Percentiles rank a stretch among this genome's conserved stretches.
Conservation (phyloP, 2,329 filamentous ascomycete genomes). For the Aspergillus aculeatinus region DNA sequence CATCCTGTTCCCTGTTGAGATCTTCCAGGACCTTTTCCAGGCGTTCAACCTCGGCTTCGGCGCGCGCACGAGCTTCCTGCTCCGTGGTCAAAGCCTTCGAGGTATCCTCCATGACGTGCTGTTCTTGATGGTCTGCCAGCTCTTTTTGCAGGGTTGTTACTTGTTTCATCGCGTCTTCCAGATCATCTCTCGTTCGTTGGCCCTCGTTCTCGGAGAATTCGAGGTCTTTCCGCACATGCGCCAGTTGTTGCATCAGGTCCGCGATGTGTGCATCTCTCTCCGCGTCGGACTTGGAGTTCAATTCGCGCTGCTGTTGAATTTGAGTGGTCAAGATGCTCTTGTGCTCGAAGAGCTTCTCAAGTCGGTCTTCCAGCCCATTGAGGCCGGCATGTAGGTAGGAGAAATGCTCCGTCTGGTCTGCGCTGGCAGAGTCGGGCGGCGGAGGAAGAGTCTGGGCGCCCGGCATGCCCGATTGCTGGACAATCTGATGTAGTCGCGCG, state of each 20-base stretch:
- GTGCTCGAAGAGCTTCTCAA: conserved; percentile 79
- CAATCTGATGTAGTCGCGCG: conserved; percentile 60
- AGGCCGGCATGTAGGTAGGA: conserved; percentile 75
- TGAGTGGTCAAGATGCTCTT: conserved; percentile 86
- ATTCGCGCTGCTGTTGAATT: conserved; percentile 90
- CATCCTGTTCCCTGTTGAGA: conserved; percentile 33
- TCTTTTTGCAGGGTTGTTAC: conserved; percentile 44
- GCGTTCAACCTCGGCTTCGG: conserved; percentile 33
- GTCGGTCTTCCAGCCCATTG: conserved; percentile 72
- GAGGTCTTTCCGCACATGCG: conserved; percentile 66
- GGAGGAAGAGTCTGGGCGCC: conserved; percentile 52
- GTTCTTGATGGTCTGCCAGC: conserved; percentile 34
- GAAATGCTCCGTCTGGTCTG: conserved; percentile 66
- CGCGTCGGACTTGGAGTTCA: conserved; percentile 81
- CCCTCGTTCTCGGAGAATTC: conserved; percentile 50
- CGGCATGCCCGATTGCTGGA: conserved; percentile 48
- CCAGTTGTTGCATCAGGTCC: conserved; percentile 48
- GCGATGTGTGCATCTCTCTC: conserved; percentile 51
- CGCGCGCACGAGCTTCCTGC: conserved; percentile 28
- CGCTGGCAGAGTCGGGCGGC: conserved; percentile 58
- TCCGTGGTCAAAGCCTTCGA: conserved; percentile 29
- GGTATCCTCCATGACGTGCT: conserved; percentile 31
- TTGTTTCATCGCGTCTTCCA: conserved; percentile 44
- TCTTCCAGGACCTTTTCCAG: conserved; percentile 56
- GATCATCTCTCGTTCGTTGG: conserved; percentile 41